Conservation (phyloP, 176 grass and related monocot species). For the Puya raimondii region DNA sequence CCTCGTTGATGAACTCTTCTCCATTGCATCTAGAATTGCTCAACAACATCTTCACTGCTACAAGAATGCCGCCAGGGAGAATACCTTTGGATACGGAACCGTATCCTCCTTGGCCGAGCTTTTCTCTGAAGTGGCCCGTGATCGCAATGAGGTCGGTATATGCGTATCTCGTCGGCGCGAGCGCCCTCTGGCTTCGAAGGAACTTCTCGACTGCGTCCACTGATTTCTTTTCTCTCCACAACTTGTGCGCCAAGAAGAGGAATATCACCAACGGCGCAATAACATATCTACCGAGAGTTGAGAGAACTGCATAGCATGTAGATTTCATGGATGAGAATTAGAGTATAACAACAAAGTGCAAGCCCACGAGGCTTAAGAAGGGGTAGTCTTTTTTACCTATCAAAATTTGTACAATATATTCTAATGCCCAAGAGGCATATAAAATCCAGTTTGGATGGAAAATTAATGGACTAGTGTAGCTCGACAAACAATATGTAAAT, state of each 20-base stretch:
- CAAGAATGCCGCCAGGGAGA: not conserved
- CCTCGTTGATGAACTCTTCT: constrained; percentile 55
- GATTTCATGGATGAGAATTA: not conserved
- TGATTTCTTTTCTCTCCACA: constrained; percentile 16
- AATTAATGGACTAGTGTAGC: too few relatives aligned
- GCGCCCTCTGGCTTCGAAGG: constrained; percentile 18
- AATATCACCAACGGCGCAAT: constrained; percentile 1
- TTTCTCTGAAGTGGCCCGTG: constrained; percentile 37
- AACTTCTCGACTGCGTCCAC: constrained; percentile 32
- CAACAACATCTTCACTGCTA: constrained; percentile 35
- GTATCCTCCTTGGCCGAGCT: constrained; percentile 41
- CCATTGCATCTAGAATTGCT: constrained; percentile 18
- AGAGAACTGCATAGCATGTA: not conserved
- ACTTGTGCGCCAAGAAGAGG: constrained; percentile 27
- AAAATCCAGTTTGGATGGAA: not conserved
- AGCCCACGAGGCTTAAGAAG: not conserved
- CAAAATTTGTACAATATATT: not conserved
- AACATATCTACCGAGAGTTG: constrained; percentile 14
- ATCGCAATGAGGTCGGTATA: constrained; percentile 41
- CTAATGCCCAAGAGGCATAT: not conserved
- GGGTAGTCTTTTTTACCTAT: not conserved
- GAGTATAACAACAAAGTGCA: not conserved
- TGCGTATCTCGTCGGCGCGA: constrained; percentile 24
- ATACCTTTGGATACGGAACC: constrained; percentile 33
- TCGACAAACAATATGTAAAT: not conserved